Base-by-base conservation (phyloP, 345 rosid genomes). In the Acer negundo region DNA sequence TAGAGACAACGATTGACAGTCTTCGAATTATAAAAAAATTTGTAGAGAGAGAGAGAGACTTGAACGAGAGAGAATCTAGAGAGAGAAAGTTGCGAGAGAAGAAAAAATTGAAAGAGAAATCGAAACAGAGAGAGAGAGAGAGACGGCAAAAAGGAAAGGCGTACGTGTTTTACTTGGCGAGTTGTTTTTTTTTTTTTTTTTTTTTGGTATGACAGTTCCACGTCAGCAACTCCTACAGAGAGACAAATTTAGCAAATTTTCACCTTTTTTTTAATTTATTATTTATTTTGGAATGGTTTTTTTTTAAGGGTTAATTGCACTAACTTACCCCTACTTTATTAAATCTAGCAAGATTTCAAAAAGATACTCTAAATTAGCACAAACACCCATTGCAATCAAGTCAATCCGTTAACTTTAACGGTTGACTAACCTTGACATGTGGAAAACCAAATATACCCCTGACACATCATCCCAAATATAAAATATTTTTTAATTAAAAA, bases 21-120 rank as follows among this genome's bases (percentile, higher is more conserved):
- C 49, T 46, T 66, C 35, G n/a, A 53, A 53, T 80, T 35, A 35
- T 35, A 4, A 76, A 83, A 82, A 78, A 82, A 75, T 73, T 64
- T 67, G 13, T 46, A 77, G 70, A 63, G 62, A 47, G 64, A 72
- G 24, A 31, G 61, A 66, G 55, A 73, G 11, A 71, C 11, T 28
- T 56, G 68, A 38, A 53, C 56, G 67, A 26, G 31, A 28, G 28
- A 58, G 76, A 63, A 67, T 74, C 70, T 31, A 62, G 64, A 76
- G 76, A 75, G 82, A 82, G 79, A 58, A 24, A 66, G 47, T 38
- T 1, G 51, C 67, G 49, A 62, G 49, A 69, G 56, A 31, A 67
- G 26, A 75, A 35, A 69, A 23, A 42, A 64, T 19, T 24, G 56
- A 63, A 42, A 69, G 58, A 69, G 20, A 22, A 12, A 69, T 69